Evolutionary conservation across 2,329 filamentous ascomycete genomes (phyloP), one percentile per base, ranked within the genome.

Genomic region (Alternaria conjuncta): DNA sequence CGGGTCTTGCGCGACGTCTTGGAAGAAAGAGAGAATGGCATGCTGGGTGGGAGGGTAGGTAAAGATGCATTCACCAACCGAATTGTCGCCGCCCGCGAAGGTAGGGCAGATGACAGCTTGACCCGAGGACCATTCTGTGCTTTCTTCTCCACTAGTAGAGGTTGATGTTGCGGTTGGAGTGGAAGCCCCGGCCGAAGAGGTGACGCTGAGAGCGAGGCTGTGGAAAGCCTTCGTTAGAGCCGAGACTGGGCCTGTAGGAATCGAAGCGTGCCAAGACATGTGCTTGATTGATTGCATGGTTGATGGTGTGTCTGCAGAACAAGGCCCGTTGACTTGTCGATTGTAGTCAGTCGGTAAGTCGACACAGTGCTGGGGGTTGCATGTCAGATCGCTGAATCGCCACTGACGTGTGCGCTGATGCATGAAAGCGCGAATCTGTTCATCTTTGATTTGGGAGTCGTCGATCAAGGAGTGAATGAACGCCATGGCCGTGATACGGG

Each of bases 41-140:
- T 75, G 70, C 66, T 87, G 85, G 0, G 86, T 85, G 11, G 75
- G 77, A 12, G 90, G 82, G 20, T 72, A 28, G 2, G 75, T 74
- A 56, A 94, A 84, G 64, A 92, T 85, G 41, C 83, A 82, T 76
- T 96, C 92, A 8, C 81, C 81, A 71, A 88, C 83, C 32, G 83
- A 74, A 1, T 79, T 71, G 65, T 91, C 88, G 4, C 90, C 90
- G 2, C 89, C 86, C n/a, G 90, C 90, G 78, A 90, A 91, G 65
- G 89, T 73, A 4, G 75, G 72, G 41, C 74, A 78, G 82, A 72
- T 84, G 81, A 63, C 64, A 20, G 59, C 59, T 23, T 57, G 57
- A 12, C 59, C 61, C 2, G 43, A 65, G 12, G 59, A 45, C 67
- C 67, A 73, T n/a, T 65, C 62, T 13, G 51, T 25, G 12, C 21